These are phyloP conservation scores for Penicillium fimorum DNA, from an alignment of 495 filamentous ascomycete genomes.

Conservation along the genomic window DNA sequence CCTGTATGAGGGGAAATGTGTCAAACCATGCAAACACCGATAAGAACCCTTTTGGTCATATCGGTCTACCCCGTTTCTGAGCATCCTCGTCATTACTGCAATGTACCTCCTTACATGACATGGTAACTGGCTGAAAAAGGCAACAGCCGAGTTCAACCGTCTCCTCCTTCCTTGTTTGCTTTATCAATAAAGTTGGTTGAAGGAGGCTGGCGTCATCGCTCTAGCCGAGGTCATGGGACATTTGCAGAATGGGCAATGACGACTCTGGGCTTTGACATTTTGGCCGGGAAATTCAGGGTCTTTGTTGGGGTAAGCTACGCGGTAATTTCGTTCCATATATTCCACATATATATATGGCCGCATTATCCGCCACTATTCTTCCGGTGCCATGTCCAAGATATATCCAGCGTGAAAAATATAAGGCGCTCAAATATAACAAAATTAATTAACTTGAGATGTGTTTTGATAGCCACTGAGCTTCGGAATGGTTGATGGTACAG, in stretches of 20 bases:
- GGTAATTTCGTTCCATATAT: background rate
- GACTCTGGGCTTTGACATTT: background rate
- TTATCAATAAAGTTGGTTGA: constrained; percentile 4
- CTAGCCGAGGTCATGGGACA: constrained; percentile 9
- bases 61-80: too few relatives aligned
- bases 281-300: background rate
- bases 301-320: background rate
- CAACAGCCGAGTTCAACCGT: constrained; percentile 1
- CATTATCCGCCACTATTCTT: background rate
- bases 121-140: background rate
- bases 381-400: background rate
- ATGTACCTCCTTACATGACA: constrained; percentile 3
- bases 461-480: constrained; percentile 5
- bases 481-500: constrained; percentile 6
- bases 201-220: constrained; percentile 9
- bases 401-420: background rate
- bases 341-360: background rate
- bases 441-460: constrained; percentile 7
- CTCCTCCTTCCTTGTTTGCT: constrained; percentile 5
- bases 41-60: constrained; percentile 10
- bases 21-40: constrained; percentile 8
- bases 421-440: background rate
- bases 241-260: constrained; percentile 3
- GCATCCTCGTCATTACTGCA: background rate
- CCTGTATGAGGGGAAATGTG: background rate